Base-by-base conservation (phyloP, 2,329 filamentous ascomycete species). In the Fusarium sp. region DNA sequence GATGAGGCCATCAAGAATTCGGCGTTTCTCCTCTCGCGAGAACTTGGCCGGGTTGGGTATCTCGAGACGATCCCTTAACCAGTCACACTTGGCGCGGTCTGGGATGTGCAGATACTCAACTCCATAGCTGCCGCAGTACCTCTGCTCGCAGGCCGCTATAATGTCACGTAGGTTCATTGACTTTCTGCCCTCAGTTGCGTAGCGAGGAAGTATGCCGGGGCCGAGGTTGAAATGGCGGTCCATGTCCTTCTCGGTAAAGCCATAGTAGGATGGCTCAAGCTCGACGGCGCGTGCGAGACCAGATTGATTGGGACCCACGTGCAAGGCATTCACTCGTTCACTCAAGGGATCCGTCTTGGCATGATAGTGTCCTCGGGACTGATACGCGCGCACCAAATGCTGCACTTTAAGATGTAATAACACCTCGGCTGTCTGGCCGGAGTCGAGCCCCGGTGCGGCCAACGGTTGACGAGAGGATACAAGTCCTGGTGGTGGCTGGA, bases 71-170 rank as follows among this genome's bases (percentile, higher is more conserved):
- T 97, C 93, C 77, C 95, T 91, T 69, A 98, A 90, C 96, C 96
- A 99, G 84, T 98, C 95, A 85, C 96, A 98, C 83, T 97, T 95
- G 80, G 94, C 93, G 78, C 94, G 89, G 82, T 98, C 94, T 62
- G 96, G 95, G 73, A 99, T 98, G 84, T 99, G 96, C 79, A 98
- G 97, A 84, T 97, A 98, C 83, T 99, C 96, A 66, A 97, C 90
- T 81, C 95, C 95, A 80, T 96, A 97, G n/a, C 94, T 94, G 73
- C 95, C 94, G 81, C 94, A 97, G 88, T 99, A 99, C 77, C 97
- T 92, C 80, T 91, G 92, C 85, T 98, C 95, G 84, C 95, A 98
- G 60, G 94, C 90, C 38, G 88, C 91, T 76, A 99, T 91, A 79
- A 99, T 98, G 78, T 98, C 95, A 70, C 94, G 90, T 73, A 99